Evolutionary conservation across 345 rosid genomes (phyloP), one percentile per base, ranked within the genome.

Genomic region (Diplotaxis tenuifolia): DNA sequence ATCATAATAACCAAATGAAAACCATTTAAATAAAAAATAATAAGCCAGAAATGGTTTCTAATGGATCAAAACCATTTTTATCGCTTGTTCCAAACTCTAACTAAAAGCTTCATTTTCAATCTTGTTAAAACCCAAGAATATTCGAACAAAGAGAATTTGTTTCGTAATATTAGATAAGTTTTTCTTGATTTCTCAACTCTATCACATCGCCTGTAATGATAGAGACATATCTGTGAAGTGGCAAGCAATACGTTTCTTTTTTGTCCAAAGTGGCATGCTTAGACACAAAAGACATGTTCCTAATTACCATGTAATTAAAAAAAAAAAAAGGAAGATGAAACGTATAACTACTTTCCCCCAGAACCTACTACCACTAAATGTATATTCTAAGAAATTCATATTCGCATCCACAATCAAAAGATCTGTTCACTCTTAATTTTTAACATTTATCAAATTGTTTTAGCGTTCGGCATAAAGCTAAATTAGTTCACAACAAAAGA

Each of bases 51-150:
- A 55, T 56, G 66, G 66, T 55, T 55, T 16, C 15, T 49, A 29
- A 56, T 76, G 71, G 23, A 76, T 76, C 71, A 70, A 11, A 56
- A 62, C 62, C 59, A 62, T 69, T 34, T 7, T 63, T 70, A 29
- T 54, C 66, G 23, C 71, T 70, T 70, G 36, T 62, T 74, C 3
- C 45, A 50, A 12, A 22, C 52, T 67, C 68, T 49, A 67, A 66
- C 52, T 5, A 47, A 18, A n/a, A 15, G 7, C n/a, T 49, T 10
- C 10, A 16, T 38, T 27, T 68, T 34, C 56, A 0, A 76, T 3
- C 59, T 22, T 22, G 3, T 14, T 18, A 45, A 42, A 64, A 22
- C n/a, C 9, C 29, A 70, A 32, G 67, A 76, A 70, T 64, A 70
- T 70, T 76, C 71, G 9, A 68, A 0, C 18, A 12, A 20, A 36